Base-by-base conservation (phyloP, 108 stramenopile species). In the Thalassiosira profunda region DNA sequence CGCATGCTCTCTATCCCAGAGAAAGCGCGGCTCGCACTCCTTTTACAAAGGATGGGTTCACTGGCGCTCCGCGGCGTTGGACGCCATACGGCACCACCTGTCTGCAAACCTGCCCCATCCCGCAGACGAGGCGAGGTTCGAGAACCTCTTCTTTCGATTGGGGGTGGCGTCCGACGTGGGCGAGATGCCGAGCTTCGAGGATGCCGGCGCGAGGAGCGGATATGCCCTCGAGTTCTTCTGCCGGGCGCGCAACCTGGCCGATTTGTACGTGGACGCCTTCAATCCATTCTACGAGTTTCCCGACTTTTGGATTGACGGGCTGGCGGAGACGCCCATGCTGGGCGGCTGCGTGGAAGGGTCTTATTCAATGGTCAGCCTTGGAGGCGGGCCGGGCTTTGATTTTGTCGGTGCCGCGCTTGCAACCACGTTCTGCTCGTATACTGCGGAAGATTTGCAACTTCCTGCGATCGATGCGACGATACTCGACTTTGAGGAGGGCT, bases 381-480 rank as follows among this genome's bases (percentile, higher is more conserved):
- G 88, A 31, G 88, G 88, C 29, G 88, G 88, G 15, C 88, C 88
- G 5, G 88, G 85, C 20, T 86, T 68, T 74, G 88, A 86, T 47
- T 84, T 65, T 70, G 84, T 84, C 12, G 74, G 54, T 21, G 55
- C 43, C 11, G 70, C 79, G 9, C 14, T 88, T 51, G 79, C 58
- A 37, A 40, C 73, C 6, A 24, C 69, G 24, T 83, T 86, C 70
- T 48, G 51, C 45, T 47, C 48, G 4, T 41, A 55, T 24, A 23
- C 43, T 21, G 8, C 33, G 5, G 51, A 52, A 42, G 24, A n/a
- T 21, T 34, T 58, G 18, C 56, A 14, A 25, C n/a, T n/a, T n/a
- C n/a, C n/a, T n/a, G n/a, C n/a, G n/a, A n/a, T n/a, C n/a, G 56
- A 58, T 37, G 71, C 67, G 17, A 74, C 66, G 45, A 63, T 86